phyloP scores from a whole-genome alignment of 73 alveolate species.

The Tetrahymena borealis region DNA sequence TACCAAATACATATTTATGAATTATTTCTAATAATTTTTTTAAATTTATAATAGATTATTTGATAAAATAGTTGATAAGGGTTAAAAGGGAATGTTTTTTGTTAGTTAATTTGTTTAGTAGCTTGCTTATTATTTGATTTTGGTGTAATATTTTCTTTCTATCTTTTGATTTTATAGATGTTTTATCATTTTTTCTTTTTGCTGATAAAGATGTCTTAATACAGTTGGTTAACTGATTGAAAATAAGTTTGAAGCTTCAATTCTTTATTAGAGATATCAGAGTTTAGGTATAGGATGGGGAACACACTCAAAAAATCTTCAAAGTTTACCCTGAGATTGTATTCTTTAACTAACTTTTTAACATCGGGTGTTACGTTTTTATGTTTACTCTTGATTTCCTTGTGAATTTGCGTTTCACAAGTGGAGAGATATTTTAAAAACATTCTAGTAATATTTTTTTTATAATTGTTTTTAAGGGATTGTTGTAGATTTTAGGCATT shows the following conservation, averaged over 20 bases:
- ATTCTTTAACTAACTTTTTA: neutral
- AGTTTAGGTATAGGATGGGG: neutral
- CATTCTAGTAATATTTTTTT: neutral
- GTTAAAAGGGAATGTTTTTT: too few relatives aligned
- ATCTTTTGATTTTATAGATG: neutral
- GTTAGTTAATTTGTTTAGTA: too few relatives aligned
- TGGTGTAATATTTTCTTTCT: too few relatives aligned
- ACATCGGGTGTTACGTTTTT: neutral
- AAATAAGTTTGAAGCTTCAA: neutral
- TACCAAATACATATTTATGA: too few relatives aligned
- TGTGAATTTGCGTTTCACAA: neutral
- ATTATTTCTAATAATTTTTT: too few relatives aligned
- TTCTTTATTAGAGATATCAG: neutral
- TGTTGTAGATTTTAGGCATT: too few relatives aligned
- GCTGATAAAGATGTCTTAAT: neutral
- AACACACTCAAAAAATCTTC: neutral
- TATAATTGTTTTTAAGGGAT: neutral
- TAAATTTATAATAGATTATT: too few relatives aligned
- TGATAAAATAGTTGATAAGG: too few relatives aligned
- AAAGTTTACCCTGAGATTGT: neutral
- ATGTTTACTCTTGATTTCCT: neutral
- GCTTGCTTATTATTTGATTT: too few relatives aligned
- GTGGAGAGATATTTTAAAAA: neutral
- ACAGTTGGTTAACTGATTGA: neutral
- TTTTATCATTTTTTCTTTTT: neutral